Evolutionary conservation across 2,329 filamentous ascomycete species (phyloP).

Genomic region (Apiospora koreana): DNA sequence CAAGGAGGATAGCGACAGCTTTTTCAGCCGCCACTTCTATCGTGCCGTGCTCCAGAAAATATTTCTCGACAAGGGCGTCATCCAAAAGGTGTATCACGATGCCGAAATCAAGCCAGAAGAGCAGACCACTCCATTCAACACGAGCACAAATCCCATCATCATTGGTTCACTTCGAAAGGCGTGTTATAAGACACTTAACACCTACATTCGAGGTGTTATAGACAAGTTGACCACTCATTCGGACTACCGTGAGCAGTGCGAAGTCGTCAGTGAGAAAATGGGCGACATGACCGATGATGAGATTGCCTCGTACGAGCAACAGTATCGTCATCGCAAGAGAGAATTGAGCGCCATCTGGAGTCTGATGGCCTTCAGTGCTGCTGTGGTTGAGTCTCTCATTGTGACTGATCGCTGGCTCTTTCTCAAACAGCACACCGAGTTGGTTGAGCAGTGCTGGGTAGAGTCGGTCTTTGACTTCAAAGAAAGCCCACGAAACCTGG

Average conservation of each 20-base stretch:
- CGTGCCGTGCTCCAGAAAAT: constrained; percentile 87
- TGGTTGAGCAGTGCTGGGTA: constrained; percentile 80
- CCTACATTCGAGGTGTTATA: constrained; percentile 81
- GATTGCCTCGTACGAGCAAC: constrained; percentile 68
- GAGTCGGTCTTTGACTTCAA: constrained; percentile 90
- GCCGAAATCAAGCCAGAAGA: constrained; percentile 22
- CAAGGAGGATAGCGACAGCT: constrained; percentile 73
- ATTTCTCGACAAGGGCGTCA: constrained; percentile 82
- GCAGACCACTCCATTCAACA: constrained; percentile 45
- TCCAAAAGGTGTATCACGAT: constrained; percentile 58
- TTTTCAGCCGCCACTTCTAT: constrained; percentile 93
- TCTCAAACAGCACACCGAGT: constrained; percentile 72
- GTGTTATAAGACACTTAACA: constrained; percentile 72
- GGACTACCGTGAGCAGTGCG: constrained; percentile 59
- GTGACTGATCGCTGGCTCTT: constrained; percentile 89
- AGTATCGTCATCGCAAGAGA: constrained; percentile 68
- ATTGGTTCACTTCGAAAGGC: constrained; percentile 82
- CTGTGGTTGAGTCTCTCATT: constrained; percentile 85
- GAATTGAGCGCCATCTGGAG: constrained; percentile 89
- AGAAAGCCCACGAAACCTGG: constrained; percentile 85
- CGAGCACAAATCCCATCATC: constrained; percentile 76
- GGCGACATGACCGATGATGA: constrained; percentile 71
- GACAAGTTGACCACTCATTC: constrained; percentile 66
- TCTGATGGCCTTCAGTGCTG: constrained; percentile 93
- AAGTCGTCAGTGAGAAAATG: constrained; percentile 67